Evolutionary conservation across 1,284 basidiomycete genomes (phyloP).

Genomic region (Jaminaea rosea): DNA sequence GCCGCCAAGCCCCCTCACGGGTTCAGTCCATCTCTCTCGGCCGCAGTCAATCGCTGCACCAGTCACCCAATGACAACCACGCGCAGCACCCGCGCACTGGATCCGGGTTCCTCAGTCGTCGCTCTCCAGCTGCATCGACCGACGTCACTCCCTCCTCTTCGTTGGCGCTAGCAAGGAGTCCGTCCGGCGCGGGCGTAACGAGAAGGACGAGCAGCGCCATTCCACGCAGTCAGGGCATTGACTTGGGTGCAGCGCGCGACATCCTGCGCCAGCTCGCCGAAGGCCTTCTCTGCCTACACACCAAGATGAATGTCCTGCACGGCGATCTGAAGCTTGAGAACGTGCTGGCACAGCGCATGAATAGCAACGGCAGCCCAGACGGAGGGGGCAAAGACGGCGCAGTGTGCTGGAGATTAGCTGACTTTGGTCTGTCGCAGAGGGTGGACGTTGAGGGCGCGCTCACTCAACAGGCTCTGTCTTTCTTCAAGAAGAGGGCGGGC

Average conservation of each 20-base stretch:
- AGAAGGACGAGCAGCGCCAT: slow-evolving; percentile 9
- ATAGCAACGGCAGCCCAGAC: neutral
- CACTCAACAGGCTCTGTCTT: neutral
- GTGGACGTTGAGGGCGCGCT: neutral
- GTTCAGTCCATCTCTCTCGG: neutral
- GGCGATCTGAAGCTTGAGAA: slow-evolving; percentile 87
- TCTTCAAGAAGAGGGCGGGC: too few species aligned
- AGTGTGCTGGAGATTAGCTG: slow-evolving; percentile 53
- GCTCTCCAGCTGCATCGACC: neutral
- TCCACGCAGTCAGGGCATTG: slow-evolving; percentile 23
- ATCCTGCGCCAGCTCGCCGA: slow-evolving; percentile 83
- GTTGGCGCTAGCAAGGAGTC: too few species aligned
- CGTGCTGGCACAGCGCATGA: slow-evolving; percentile 54
- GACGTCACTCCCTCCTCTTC: neutral
- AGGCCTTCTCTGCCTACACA: slow-evolving; percentile 77
- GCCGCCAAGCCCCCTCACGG: neutral
- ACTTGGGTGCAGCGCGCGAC: slow-evolving; percentile 58
- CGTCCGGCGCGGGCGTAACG: neutral
- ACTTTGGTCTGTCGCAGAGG: slow-evolving; percentile 65
- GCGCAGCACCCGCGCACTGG: neutral
- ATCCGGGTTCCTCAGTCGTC: neutral
- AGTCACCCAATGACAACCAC: neutral
- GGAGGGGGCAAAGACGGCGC: neutral
- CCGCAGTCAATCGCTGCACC: neutral
- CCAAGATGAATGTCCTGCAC: slow-evolving; percentile 56